Evolutionary conservation across 306 rosid species (phyloP).

Genomic region (Calophaca sinica): DNA sequence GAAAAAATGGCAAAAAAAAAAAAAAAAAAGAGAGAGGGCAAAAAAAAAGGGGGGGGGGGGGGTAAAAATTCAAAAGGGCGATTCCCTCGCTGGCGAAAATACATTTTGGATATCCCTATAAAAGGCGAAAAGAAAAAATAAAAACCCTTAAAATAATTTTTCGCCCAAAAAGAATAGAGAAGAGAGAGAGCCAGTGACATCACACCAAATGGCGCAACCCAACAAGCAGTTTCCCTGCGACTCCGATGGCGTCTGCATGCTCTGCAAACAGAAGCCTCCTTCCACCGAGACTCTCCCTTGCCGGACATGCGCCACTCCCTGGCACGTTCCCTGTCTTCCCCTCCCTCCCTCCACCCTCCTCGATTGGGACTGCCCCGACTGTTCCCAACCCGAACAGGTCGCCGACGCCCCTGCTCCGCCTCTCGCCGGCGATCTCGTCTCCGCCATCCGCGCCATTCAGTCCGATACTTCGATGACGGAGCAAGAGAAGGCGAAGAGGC

Average conservation of each 20-base stretch:
- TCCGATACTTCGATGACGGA: slow-evolving; percentile 65
- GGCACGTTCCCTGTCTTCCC: slow-evolving; percentile 62
- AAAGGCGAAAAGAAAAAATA: no score
- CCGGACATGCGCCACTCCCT: slow-evolving; percentile 57
- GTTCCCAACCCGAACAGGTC: slow-evolving; percentile 20
- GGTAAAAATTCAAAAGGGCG: not conserved
- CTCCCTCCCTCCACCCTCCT: slow-evolving; percentile 41
- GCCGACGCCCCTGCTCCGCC: not conserved
- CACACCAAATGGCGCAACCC: not conserved
- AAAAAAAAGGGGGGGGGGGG: not conserved
- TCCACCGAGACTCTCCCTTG: slow-evolving; percentile 52
- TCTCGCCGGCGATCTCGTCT: slow-evolving; percentile 42
- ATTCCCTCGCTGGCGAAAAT: not conserved
- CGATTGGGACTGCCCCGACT: slow-evolving; percentile 72
- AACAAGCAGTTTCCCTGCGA: slow-evolving; percentile 40
- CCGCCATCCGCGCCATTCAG: slow-evolving; percentile 63
- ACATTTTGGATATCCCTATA: not conserved
- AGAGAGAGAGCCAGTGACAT: not conserved
- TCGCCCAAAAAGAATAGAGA: not conserved
- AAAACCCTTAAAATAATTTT: no score
- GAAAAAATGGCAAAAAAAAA: not conserved
- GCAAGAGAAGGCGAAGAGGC: slow-evolving; percentile 62
- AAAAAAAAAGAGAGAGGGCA: not conserved
- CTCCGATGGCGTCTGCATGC: slow-evolving; percentile 45
- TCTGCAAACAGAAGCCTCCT: slow-evolving; percentile 57